These are phyloP conservation scores for Coemansia sp. DNA, from an alignment of 192 early-diverging fungal genomes.

Conservation along the genomic window DNA sequence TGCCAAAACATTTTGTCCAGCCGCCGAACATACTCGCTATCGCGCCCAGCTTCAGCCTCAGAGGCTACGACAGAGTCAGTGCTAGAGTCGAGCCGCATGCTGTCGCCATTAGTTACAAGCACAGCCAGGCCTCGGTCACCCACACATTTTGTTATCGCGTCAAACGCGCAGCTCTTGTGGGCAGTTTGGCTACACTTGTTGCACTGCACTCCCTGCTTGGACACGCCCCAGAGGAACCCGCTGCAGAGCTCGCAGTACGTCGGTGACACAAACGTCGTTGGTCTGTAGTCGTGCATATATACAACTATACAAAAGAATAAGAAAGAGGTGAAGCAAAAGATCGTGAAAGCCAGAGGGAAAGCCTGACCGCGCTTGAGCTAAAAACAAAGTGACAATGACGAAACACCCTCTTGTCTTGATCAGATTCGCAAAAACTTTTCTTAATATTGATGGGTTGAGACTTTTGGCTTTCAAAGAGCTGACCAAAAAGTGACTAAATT, in stretches of 20 bases:
- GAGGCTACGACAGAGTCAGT: too few relatives aligned
- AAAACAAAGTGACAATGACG: background rate
- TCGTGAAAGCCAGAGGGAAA: background rate
- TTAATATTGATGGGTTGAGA: background rate
- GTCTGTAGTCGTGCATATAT: constrained; percentile 57
- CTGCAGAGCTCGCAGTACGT: constrained; percentile 67
- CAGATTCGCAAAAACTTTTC: constrained; percentile 11
- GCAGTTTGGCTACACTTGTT: constrained; percentile 53
- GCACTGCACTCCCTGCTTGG: constrained; percentile 64
- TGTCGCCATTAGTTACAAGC: constrained; percentile 11
- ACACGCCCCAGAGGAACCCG: constrained; percentile 68
- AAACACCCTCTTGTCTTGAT: background rate
- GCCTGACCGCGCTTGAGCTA: too few relatives aligned
- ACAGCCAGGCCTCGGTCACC: constrained; percentile 41
- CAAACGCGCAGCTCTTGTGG: constrained; percentile 58
- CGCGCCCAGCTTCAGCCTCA: background rate
- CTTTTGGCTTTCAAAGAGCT: too few relatives aligned
- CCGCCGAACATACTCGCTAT: constrained; percentile 19
- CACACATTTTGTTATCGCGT: constrained; percentile 27
- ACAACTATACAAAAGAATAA: constrained; percentile 4
- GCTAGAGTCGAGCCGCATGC: background rate
- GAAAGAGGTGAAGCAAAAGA: background rate
- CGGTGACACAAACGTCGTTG: constrained; percentile 55
- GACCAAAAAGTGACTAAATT: too few relatives aligned
- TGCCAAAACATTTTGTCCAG: constrained; percentile 52